These are phyloP conservation scores for Mallotus japonicus DNA, from an alignment of 441 rosid species.

Conservation along the genomic window DNA sequence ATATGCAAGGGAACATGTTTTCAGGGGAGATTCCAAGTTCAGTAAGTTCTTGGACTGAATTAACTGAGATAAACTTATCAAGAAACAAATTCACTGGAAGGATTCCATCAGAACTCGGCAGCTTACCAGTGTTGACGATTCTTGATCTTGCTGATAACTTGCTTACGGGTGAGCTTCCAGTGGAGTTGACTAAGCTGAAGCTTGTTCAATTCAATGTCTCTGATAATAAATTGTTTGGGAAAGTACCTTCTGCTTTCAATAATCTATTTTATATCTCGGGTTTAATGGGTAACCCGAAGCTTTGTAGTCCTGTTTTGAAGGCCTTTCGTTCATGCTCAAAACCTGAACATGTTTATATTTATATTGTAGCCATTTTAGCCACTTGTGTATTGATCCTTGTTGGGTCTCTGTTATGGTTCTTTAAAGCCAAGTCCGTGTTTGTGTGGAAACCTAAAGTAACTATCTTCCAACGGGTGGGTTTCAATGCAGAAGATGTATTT, in stretches of 20 bases:
- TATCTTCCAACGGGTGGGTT: slow-evolving; percentile 52
- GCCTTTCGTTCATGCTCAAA: slow-evolving; percentile 43
- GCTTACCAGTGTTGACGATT: slow-evolving; percentile 42
- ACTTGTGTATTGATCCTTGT: slow-evolving; percentile 28
- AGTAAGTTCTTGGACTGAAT: slow-evolving; percentile 38
- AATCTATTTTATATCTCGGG: slow-evolving; percentile 27
- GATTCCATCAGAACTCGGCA: slow-evolving; percentile 58
- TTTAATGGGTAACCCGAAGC: slow-evolving; percentile 59
- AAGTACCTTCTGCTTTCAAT: slow-evolving; percentile 49
- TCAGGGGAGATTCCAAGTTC: slow-evolving; percentile 56
- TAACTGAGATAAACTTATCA: slow-evolving; percentile 52
- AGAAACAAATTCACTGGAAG: slow-evolving; percentile 47
- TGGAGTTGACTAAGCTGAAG: slow-evolving; percentile 42
- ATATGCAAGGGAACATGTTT: slow-evolving; percentile 49
- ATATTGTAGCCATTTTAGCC: slow-evolving; percentile 27
- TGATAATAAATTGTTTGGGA: slow-evolving; percentile 44
- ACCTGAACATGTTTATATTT: slow-evolving; percentile 28
- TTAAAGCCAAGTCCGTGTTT: slow-evolving; percentile 31
- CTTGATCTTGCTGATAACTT: slow-evolving; percentile 63
- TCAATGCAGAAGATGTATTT: slow-evolving; percentile 42
- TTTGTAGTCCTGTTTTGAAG: slow-evolving; percentile 49
- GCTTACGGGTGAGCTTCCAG: slow-evolving; percentile 56
- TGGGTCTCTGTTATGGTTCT: slow-evolving; percentile 43
- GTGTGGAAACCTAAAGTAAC: slow-evolving; percentile 34
- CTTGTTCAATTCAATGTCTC: slow-evolving; percentile 61